Conservation (phyloP, 116 monocot species). For the Iris pallida region DNA sequence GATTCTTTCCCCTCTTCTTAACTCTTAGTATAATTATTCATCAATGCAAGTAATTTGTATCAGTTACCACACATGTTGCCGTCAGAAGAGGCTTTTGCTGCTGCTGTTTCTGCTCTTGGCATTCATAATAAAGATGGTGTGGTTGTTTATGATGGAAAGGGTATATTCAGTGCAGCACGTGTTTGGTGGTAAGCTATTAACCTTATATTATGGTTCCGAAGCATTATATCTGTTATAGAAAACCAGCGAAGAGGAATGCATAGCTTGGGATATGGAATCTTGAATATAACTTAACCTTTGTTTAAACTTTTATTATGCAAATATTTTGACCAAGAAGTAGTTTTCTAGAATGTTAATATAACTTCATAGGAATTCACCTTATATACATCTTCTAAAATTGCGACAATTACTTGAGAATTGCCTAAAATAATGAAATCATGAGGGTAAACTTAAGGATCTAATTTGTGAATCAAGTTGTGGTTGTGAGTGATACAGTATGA, state of each 20-base stretch:
- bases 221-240: not conserved
- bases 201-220: not conserved
- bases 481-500: no score
- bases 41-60: slow-evolving; percentile 15
- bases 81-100: slow-evolving; percentile 84
- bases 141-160: slow-evolving; percentile 97
- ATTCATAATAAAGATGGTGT: slow-evolving; percentile 75
- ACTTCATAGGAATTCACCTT: not conserved
- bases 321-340: not conserved
- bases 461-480: no score
- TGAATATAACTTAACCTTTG: no score
- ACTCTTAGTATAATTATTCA: slow-evolving; percentile 5
- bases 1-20: not conserved
- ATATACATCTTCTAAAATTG: no score
- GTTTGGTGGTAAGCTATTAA: slow-evolving; percentile 81
- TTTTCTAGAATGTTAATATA: not conserved
- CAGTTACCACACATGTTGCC: slow-evolving; percentile 99
- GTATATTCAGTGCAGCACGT: slow-evolving; percentile 94
- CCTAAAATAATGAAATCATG: no score
- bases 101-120: slow-evolving; percentile 94
- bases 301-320: not conserved
- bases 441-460: no score
- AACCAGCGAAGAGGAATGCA: no score
- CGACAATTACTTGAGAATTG: no score
- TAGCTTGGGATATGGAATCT: no score